A percentile compares a stretch with the other conserved stretches of the same genome.
These are phyloP conservation scores for Styphnolobium japonicum DNA, from an alignment of 306 rosid genomes.

Conservation along the genomic window DNA sequence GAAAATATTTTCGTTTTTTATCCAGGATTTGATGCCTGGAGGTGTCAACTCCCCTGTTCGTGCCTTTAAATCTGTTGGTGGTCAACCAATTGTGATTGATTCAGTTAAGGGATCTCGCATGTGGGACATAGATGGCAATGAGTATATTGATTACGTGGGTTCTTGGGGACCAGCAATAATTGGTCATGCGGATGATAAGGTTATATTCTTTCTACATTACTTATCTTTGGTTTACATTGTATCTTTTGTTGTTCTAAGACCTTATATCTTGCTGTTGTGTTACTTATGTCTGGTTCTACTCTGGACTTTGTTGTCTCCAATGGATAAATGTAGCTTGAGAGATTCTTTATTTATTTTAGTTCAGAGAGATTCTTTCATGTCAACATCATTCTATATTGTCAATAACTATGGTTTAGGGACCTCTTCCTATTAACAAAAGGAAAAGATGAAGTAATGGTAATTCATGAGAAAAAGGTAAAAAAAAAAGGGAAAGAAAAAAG, in stretches of 20 bases:
- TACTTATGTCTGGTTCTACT: background rate
- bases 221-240: background rate
- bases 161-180: constrained; percentile 99
- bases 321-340: background rate
- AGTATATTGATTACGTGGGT: constrained; percentile 76
- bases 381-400: background rate
- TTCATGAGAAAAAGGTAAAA: constrained; percentile 11
- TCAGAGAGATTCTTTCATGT: background rate
- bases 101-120: constrained; percentile 85
- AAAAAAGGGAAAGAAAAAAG: constrained; percentile 27
- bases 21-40: constrained; percentile 85
- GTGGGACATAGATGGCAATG: constrained; percentile 94
- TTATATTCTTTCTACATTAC: constrained; percentile 7
- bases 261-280: background rate
- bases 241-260: background rate
- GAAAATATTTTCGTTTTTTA: background rate
- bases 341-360: background rate
- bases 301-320: background rate
- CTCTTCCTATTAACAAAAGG: background rate
- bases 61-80: constrained; percentile 93
- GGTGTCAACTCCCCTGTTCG: constrained; percentile 97
- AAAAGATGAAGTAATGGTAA: background rate
- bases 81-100: constrained; percentile 85
- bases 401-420: background rate
- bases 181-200: constrained; percentile 95